Evolutionary conservation across 208 protist species (phyloP), one percentile per base, ranked within the genome.

Genomic region (Endotrypanum monterogeii): DNA sequence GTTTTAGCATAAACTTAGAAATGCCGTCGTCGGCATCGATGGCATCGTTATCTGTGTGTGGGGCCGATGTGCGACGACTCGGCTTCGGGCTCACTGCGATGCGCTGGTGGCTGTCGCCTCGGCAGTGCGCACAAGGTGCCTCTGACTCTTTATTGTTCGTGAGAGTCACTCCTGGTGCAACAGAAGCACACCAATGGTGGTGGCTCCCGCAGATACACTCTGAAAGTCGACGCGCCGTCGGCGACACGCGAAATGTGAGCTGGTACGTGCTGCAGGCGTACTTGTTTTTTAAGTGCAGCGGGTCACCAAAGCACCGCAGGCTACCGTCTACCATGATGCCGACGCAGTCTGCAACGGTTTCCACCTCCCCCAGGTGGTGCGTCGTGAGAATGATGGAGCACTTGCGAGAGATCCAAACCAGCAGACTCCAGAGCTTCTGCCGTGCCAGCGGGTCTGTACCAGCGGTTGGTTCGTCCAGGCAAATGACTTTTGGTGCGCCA

Each of bases 361-460:
- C 94, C 50, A 90, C 88, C 80, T 98, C 96, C 60, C 96, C 94
- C 78, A 98, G 84, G 56, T 97, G 92, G 67, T 98, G 96, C 12
- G 96, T 98, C 30, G 95, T 98, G 39, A 98, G 73, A 56, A 94
- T 78, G 41, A 94, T 81, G 51, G 85, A 82, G 79, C 88, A 94
- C 74, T 83, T 67, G 1, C 52, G 57, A 23, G 90, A 66, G 30
- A 91, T 74, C 39, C 60, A 63, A 63, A 89, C 84, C 55, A 93
- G 93, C 51, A 77, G 77, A 32, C 67, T 83, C 94, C 95, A 98
- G 41, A 97, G 62, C 37, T 67, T 46, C 12, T 89, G 81, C 44
- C 89, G 78, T 12, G 84, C 80, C 20, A 85, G 58, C 25, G 88
- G 88, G 79, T 96, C 92, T 79, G 95, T 89, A 0, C 90, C 89